A percentile compares a stretch with the other conserved stretches of the same genome.
Conservation (phyloP, 352 stramenopile genomes). For the Phytophthora ohioensis region DNA sequence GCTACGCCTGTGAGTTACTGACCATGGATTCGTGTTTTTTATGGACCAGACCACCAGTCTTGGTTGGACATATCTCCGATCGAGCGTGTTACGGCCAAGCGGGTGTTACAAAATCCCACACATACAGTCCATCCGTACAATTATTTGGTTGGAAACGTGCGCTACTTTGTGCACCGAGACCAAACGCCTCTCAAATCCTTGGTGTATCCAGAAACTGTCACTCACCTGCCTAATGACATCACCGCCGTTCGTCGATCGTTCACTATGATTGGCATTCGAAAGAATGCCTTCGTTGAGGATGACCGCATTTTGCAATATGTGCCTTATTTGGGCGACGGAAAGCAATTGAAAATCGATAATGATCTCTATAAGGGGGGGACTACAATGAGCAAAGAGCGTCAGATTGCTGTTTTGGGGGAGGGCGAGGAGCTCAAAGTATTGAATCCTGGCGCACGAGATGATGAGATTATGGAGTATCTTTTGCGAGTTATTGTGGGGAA, state of each 20-base stretch:
- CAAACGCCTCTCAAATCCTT: conserved; percentile 21
- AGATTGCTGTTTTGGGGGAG: conserved; percentile 50
- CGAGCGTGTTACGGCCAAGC: conserved; percentile 44
- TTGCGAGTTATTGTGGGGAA: conserved; percentile 57
- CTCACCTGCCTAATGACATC: conserved; percentile 54
- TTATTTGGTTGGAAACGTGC: conserved; percentile 48
- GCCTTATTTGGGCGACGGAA: conserved; percentile 89
- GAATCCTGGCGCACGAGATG: conserved; percentile 48
- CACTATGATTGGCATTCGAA: conserved; percentile 77
- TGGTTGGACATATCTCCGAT: conserved; percentile 37
- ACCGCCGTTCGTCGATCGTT: conserved; percentile 60
- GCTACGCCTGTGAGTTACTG: background rate
- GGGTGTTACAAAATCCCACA: conserved; percentile 28
- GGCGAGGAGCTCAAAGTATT: conserved; percentile 48
- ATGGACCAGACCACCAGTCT: conserved; percentile 37
- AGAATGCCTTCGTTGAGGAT: conserved; percentile 81
- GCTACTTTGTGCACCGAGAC: conserved; percentile 44
- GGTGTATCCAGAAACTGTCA: conserved; percentile 64
- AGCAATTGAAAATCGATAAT: conserved; percentile 62
- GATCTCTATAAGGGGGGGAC: conserved; percentile 61
- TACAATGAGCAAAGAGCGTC: conserved; percentile 66
- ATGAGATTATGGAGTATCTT: conserved; percentile 71
- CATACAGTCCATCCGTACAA: conserved; percentile 35
- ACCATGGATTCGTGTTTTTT: conserved; percentile 5
- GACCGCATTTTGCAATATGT: conserved; percentile 88